Evolutionary conservation across 768 basidiomycete genomes (phyloP), one percentile per base, ranked within the genome.

Genomic region (Naganishia vaughanmartiniae): DNA sequence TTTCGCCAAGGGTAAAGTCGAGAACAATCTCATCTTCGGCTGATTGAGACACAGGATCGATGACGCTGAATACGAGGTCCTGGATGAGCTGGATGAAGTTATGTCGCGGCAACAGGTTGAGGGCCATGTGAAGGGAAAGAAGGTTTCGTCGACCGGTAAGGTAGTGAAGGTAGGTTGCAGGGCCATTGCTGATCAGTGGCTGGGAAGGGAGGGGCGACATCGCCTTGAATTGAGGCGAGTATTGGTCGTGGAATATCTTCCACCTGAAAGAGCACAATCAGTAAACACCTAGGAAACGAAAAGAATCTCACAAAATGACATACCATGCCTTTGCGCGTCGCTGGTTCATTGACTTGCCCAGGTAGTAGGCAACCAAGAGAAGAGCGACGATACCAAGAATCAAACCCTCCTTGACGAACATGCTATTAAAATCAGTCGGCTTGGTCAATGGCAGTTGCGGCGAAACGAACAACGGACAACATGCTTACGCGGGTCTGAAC

Each of bases 101-200:
- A 81, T 96, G 93, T 78, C 90, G 88, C 71, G 93, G 92, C 54
- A 86, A 83, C 72, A 94, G 85, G 54, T 87, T 84, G 80, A 93
- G 85, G 75, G 90, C 85, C 60, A 90, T 88, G 84, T 95, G 93
- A 66, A 93, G 84, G 34, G 89, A 90, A 31, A 86, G 83, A 67
- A 93, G 78, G 73, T 87, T 87, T 70, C 90, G 89, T 71, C 93
- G 84, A 66, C 93, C 93, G 2, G 92, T 93, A 51, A 91, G 91
- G 82, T 90, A 96, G 77, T 85, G 85, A 83, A 92, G 90, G 78
- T 88, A 90, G 82, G 92, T 91, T 3, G 88, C 85, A 75, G 88
- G 84, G 24, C 91, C 91, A 75, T 93, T 92, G 48, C 84, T 68
- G 39, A 85, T 84, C 58, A 89, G 81, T 5, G 82, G 82, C 65